Conservation (phyloP, 768 basidiomycete species). For the Pisolithus tinctorius region DNA sequence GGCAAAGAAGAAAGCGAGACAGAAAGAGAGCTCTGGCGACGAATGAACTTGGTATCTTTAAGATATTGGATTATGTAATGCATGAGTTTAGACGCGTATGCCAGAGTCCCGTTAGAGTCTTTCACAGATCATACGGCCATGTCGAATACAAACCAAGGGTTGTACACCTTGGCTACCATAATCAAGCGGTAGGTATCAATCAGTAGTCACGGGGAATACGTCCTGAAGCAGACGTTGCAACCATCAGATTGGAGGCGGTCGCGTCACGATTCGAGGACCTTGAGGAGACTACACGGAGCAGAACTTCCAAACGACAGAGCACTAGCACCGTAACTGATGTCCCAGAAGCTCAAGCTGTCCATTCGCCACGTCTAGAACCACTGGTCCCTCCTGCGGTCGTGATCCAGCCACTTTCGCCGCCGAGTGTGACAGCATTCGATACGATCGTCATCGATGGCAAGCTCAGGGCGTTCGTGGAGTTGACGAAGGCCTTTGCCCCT, state of each 20-base stretch:
- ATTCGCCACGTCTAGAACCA: conserved; percentile 28
- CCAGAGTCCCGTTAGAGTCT: conserved; percentile 4
- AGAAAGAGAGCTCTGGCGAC: conserved; percentile 18
- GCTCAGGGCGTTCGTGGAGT: conserved; percentile 65
- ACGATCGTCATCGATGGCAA: conserved; percentile 66
- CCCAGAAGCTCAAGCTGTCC: conserved; percentile 21
- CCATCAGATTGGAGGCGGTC: conserved; percentile 80
- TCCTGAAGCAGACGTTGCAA: background rate
- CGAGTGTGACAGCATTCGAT: conserved; percentile 66
- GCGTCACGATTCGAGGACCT: conserved; percentile 93
- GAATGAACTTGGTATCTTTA: no score
- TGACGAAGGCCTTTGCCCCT: conserved; percentile 66
- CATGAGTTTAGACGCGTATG: no score
- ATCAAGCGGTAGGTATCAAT: conserved; percentile 60
- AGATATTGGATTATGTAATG: no score
- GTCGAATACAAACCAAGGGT: conserved; percentile 34
- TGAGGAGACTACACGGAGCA: conserved; percentile 41
- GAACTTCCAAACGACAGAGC: conserved; percentile 20
- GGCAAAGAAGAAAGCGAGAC: conserved; percentile 56
- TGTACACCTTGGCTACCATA: conserved; percentile 74
- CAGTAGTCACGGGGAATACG: conserved; percentile 3
- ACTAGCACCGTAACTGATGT: conserved; percentile 25
- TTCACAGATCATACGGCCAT: background rate
- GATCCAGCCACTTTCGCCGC: conserved; percentile 39
- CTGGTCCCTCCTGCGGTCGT: conserved; percentile 32